Percentiles rank a stretch among this genome's conserved stretches.
Conservation (phyloP, 2,329 filamentous ascomycete genomes). For the Ceratocystis eucalypticola region DNA sequence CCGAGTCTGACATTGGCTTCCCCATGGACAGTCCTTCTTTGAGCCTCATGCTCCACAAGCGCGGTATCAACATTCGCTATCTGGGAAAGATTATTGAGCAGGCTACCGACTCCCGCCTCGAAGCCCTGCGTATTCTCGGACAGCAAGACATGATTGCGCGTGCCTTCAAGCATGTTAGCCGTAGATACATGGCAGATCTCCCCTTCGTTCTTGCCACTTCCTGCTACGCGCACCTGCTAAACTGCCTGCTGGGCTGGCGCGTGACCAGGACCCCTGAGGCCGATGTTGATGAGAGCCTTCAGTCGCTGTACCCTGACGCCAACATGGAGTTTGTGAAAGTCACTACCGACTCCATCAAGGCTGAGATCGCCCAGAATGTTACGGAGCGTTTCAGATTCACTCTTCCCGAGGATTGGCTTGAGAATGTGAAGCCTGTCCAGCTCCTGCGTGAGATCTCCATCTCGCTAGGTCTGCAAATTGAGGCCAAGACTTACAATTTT, state of each 20-base stretch:
- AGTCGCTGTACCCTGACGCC: constrained; percentile 63
- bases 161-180: constrained; percentile 84
- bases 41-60: constrained; percentile 80
- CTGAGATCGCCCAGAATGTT: constrained; percentile 59
- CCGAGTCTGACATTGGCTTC: constrained; percentile 87
- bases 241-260: constrained; percentile 72
- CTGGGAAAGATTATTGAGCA: constrained; percentile 70
- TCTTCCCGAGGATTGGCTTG: constrained; percentile 54
- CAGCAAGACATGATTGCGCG: constrained; percentile 90
- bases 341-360: constrained; percentile 57
- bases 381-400: constrained; percentile 62
- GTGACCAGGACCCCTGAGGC: constrained; percentile 66
- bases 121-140: constrained; percentile 63
- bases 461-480: constrained; percentile 80
- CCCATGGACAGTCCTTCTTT: constrained; percentile 96
- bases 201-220: constrained; percentile 67
- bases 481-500: constrained; percentile 46
- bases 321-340: constrained; percentile 70
- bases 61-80: constrained; percentile 93
- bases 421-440: constrained; percentile 59
- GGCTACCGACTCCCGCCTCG: constrained; percentile 52
- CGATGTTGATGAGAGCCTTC: constrained; percentile 62
- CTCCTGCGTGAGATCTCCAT: constrained; percentile 77
- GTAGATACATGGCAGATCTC: constrained; percentile 64
- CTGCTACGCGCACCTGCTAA: constrained; percentile 75